These are phyloP conservation scores for Magnolia kwangsiensis DNA, from an alignment of 164 flowering plant genomes.

Conservation along the genomic window DNA sequence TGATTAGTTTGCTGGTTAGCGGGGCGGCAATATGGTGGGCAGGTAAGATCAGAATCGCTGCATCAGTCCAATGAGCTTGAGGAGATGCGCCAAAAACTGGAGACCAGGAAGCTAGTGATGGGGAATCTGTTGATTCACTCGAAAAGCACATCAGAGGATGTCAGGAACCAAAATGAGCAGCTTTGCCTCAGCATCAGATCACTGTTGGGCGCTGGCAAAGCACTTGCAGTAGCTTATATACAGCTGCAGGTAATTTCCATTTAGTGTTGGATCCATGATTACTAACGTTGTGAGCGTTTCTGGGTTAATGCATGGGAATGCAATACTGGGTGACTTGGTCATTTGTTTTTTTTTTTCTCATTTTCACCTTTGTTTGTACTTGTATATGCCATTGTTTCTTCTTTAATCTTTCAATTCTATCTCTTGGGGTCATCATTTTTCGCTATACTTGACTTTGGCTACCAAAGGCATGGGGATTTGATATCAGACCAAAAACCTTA, in stretches of 20 bases:
- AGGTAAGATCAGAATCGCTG: slow-evolving; percentile 66
- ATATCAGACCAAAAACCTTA: too few relatives aligned
- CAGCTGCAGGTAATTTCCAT: slow-evolving; percentile 53
- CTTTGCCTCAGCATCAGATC: slow-evolving; percentile 53
- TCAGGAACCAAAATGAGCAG: slow-evolving; percentile 51
- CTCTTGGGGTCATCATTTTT: too few relatives aligned
- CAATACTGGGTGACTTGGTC: not conserved
- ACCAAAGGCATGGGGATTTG: too few relatives aligned
- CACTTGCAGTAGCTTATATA: slow-evolving; percentile 60
- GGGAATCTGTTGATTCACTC: slow-evolving; percentile 44
- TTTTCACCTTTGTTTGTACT: not conserved
- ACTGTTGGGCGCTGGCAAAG: slow-evolving; percentile 59
- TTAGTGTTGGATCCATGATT: not conserved
- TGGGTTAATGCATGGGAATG: not conserved
- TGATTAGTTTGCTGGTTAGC: slow-evolving; percentile 44
- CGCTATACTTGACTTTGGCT: too few relatives aligned
- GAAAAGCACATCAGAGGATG: slow-evolving; percentile 46
- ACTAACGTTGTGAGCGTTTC: not conserved
- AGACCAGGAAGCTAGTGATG: slow-evolving; percentile 48
- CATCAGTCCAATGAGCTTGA: slow-evolving; percentile 67
- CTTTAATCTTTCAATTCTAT: too few relatives aligned
- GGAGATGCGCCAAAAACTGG: slow-evolving; percentile 63
- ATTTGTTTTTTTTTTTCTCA: too few relatives aligned
- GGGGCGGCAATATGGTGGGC: slow-evolving; percentile 38
- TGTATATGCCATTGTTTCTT: too few relatives aligned